phyloP scores from a whole-genome alignment of 371 early-diverging fungal genomes.

The Cokeromyces recurvatus region DNA sequence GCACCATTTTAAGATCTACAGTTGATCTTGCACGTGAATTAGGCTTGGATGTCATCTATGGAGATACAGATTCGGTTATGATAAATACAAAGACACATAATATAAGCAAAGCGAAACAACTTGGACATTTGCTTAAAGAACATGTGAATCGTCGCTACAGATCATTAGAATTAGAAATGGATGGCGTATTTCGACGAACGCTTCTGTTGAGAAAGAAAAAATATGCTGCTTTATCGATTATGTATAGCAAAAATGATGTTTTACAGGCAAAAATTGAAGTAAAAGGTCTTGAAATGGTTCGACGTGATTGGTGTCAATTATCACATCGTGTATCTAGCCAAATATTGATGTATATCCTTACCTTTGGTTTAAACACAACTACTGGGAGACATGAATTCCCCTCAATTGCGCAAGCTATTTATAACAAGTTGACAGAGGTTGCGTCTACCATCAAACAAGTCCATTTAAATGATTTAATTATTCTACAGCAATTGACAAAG shows the following conservation, averaged over 20 bases:
- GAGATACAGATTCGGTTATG: slow-evolving; percentile 99
- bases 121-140: slow-evolving; percentile 74
- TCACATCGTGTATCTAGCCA: slow-evolving; percentile 78
- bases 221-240: slow-evolving; percentile 89
- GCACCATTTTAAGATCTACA: slow-evolving; percentile 91
- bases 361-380: no score
- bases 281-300: slow-evolving; percentile 94
- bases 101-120: slow-evolving; percentile 59
- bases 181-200: slow-evolving; percentile 89
- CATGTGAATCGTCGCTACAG: slow-evolving; percentile 87
- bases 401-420: no score
- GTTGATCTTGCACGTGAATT: slow-evolving; percentile 75
- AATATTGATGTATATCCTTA: no score
- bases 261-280: slow-evolving; percentile 64
- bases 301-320: slow-evolving; percentile 95
- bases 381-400: no score
- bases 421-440: no score
- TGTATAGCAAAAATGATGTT: slow-evolving; percentile 39
- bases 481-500: no score
- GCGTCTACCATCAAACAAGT: no score
- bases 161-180: slow-evolving; percentile 94
- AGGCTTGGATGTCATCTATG: slow-evolving; percentile 94
- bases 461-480: no score
- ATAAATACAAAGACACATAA: slow-evolving; percentile 80
- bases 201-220: slow-evolving; percentile 98